These are phyloP conservation scores for Rhizopogon parksii DNA, from an alignment of 1,284 basidiomycete species.

Conservation along the genomic window DNA sequence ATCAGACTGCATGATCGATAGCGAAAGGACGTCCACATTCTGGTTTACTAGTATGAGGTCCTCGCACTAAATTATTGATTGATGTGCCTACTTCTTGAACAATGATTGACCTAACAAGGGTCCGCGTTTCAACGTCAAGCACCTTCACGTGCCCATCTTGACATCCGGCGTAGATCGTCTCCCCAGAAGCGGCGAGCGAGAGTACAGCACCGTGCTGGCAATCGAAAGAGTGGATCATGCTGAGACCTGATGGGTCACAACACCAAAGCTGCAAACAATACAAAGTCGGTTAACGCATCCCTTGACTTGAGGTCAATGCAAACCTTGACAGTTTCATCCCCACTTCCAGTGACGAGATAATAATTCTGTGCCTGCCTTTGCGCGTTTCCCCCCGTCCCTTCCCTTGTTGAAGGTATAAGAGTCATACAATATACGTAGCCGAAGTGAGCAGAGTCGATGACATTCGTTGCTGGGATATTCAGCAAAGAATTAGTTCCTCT, in stretches of 20 bases:
- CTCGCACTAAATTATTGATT: not conserved
- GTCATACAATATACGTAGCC: constrained; percentile 92
- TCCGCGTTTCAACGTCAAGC: constrained; percentile 86
- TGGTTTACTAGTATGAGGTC: constrained; percentile 20
- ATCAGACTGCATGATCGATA: constrained; percentile 70
- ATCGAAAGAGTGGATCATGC: constrained; percentile 54
- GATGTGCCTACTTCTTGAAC: constrained; percentile 61
- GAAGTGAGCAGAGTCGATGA: constrained; percentile 84
- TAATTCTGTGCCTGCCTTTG: constrained; percentile 30
- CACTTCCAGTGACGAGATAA: constrained; percentile 77
- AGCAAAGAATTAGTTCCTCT: constrained; percentile 33
- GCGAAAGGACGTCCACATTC: constrained; percentile 73
- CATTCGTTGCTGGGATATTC: constrained; percentile 59
- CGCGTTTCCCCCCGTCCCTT: constrained; percentile 30
- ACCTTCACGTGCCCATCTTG: constrained; percentile 93
- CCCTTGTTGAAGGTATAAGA: constrained; percentile 40
- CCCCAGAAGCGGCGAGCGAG: constrained; percentile 69
- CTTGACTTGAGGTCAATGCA: constrained; percentile 10
- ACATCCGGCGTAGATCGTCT: constrained; percentile 86
- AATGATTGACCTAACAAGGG: constrained; percentile 79
- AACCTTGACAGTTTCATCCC: constrained; percentile 84
- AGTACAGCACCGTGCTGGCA: constrained; percentile 69
- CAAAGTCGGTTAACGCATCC: not conserved
- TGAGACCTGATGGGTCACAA: constrained; percentile 42
- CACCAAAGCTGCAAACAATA: constrained; percentile 58